These are phyloP conservation scores for Diaporthe sp. DNA, from an alignment of 2,329 filamentous ascomycete species.

Conservation along the genomic window DNA sequence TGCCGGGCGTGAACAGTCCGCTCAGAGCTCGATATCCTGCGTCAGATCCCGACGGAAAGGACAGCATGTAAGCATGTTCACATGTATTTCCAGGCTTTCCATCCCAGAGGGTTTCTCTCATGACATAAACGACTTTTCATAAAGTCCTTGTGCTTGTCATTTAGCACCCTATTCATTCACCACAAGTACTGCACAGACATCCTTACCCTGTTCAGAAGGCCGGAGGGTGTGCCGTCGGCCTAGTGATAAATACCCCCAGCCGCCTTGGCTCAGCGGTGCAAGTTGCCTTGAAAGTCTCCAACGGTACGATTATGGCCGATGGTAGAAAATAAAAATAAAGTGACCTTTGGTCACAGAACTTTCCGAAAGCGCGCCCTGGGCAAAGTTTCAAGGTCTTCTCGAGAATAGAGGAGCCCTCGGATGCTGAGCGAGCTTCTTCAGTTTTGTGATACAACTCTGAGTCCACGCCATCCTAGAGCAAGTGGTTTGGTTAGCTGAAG, in stretches of 20 bases:
- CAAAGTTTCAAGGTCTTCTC: neutral
- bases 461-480: too few species aligned
- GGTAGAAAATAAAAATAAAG: neutral
- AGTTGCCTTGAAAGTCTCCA: neutral
- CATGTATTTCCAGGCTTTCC: neutral
- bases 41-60: neutral
- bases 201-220: neutral
- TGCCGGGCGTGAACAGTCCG: neutral
- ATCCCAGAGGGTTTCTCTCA: neutral
- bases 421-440: neutral
- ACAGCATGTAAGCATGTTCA: neutral
- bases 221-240: constrained; percentile 8
- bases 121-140: neutral
- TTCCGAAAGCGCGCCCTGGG: neutral
- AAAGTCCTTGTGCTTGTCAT: neutral
- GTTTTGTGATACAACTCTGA: neutral
- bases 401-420: neutral
- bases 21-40: neutral
- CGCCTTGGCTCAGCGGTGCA: neutral
- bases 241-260: too few species aligned
- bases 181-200: neutral
- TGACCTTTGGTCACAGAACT: neutral
- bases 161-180: neutral
- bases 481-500: neutral
- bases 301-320: neutral